Conservation (phyloP, 495 filamentous ascomycete species). For the Penicillium steckii region DNA sequence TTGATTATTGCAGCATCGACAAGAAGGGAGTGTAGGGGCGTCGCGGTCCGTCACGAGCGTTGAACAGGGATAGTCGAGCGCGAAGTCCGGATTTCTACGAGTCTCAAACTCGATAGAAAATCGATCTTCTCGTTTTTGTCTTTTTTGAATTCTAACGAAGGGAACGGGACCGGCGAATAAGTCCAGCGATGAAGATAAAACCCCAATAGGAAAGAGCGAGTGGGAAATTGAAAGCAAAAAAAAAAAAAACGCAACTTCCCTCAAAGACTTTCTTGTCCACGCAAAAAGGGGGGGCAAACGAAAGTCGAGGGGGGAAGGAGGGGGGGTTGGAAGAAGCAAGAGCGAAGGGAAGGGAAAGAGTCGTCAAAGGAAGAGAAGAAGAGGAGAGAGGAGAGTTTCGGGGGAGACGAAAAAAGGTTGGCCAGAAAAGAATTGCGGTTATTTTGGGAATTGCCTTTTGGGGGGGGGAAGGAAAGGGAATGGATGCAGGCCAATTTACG, state of each 20-base stretch:
- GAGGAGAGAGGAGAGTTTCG: constrained; percentile 28
- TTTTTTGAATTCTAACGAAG: constrained; percentile 6
- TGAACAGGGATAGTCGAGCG: constrained; percentile 10
- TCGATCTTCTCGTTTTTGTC: too few species aligned
- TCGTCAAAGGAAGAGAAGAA: constrained; percentile 19
- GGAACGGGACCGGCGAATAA: not conserved
- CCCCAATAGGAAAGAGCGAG: constrained; percentile 6
- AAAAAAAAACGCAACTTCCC: constrained; percentile 24
- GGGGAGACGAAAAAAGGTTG: constrained; percentile 3
- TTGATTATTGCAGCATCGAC: constrained; percentile 25
- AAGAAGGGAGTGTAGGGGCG: constrained; percentile 10
- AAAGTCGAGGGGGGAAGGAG: constrained; percentile 27
- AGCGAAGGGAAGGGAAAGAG: constrained; percentile 26
- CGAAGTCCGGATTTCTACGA: constrained; percentile 8
- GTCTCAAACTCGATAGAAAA: constrained; percentile 23
- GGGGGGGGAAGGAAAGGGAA: not conserved
- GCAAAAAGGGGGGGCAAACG: constrained; percentile 12
- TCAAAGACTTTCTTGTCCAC: constrained; percentile 16
- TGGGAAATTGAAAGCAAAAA: constrained; percentile 19
- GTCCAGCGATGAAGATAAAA: not conserved
- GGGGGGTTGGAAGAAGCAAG: constrained; percentile 29
- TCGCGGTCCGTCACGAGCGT: constrained; percentile 11
- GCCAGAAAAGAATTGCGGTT: constrained; percentile 20
- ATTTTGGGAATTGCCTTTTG: constrained; percentile 38
- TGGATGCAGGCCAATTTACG: constrained; percentile 32